phyloP scores from a whole-genome alignment of 176 grass and related monocot species.

The Panicum miliaceum region DNA sequence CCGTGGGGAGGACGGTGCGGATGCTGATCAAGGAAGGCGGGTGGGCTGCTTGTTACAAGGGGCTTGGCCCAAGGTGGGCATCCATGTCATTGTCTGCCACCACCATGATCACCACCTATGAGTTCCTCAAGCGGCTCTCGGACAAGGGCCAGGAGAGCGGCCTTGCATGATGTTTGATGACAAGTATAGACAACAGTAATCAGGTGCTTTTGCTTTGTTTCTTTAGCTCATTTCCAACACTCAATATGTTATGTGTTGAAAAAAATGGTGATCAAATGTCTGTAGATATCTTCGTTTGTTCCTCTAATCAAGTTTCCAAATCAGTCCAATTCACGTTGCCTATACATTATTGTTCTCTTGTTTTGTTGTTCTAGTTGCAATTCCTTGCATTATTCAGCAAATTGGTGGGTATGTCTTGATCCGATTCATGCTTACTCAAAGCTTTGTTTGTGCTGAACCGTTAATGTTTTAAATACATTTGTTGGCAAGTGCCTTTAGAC shows the following conservation, averaged over 20 bases:
- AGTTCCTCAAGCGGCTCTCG: slow-evolving; percentile 85
- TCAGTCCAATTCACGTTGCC: slow-evolving; percentile 12
- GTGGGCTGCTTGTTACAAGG: slow-evolving; percentile 72
- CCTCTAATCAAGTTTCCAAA: slow-evolving; percentile 28
- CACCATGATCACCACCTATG: slow-evolving; percentile 89
- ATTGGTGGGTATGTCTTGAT: not conserved
- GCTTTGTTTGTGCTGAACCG: not conserved
- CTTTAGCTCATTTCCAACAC: slow-evolving; percentile 39
- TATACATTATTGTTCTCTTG: not conserved
- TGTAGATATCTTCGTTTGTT: slow-evolving; percentile 53
- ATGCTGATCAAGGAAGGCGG: slow-evolving; percentile 70
- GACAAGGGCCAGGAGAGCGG: slow-evolving; percentile 54
- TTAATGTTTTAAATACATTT: not conserved
- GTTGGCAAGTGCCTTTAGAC: not conserved
- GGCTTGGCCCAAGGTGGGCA: slow-evolving; percentile 82
- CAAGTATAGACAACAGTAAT: slow-evolving; percentile 47
- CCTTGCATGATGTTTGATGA: slow-evolving; percentile 30
- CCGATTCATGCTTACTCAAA: not conserved
- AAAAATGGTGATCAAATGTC: slow-evolving; percentile 44
- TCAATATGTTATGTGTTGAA: slow-evolving; percentile 34
- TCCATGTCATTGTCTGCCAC: slow-evolving; percentile 85
- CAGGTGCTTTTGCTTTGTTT: slow-evolving; percentile 50
- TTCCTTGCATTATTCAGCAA: not conserved
- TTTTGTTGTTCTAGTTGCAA: not conserved
- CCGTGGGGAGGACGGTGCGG: slow-evolving; percentile 55